These are phyloP conservation scores for Endoconidiophora laricicola DNA, from an alignment of 2,329 filamentous ascomycete species.

Conservation along the genomic window DNA sequence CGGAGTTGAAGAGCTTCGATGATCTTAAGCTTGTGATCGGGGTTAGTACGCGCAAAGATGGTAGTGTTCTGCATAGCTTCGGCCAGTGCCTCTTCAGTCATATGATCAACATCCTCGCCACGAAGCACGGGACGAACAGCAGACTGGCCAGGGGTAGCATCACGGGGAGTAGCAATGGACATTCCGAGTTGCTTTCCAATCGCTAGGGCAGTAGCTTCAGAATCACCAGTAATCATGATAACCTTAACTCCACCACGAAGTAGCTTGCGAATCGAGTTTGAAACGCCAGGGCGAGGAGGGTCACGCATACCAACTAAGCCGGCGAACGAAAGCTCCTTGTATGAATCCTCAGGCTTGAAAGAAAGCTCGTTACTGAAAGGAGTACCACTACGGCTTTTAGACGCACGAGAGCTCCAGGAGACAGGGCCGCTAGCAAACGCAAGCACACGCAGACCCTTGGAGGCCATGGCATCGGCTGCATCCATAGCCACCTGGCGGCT, in stretches of 20 bases:
- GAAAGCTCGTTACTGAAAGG: slow-evolving; percentile 24
- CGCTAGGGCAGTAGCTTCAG: slow-evolving; percentile 82
- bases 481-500: slow-evolving; percentile 57
- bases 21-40: slow-evolving; percentile 97
- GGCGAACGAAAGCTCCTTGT: slow-evolving; percentile 72
- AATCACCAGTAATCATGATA: slow-evolving; percentile 98
- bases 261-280: slow-evolving; percentile 70
- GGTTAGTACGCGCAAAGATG: slow-evolving; percentile 90
- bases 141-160: slow-evolving; percentile 34
- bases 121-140: slow-evolving; percentile 57
- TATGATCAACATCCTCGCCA: slow-evolving; percentile 82
- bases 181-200: slow-evolving; percentile 94
- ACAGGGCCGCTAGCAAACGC: slow-evolving; percentile 80
- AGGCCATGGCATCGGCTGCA: slow-evolving; percentile 74
- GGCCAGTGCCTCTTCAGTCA: slow-evolving; percentile 72
- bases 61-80: slow-evolving; percentile 76
- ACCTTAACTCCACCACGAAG: slow-evolving; percentile 93
- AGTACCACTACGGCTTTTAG: slow-evolving; percentile 26
- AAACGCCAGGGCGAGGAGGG: slow-evolving; percentile 78
- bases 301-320: slow-evolving; percentile 96
- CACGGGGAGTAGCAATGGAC: slow-evolving; percentile 46
- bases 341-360: slow-evolving; percentile 50
- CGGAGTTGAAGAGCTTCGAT: slow-evolving; percentile 78
- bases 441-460: slow-evolving; percentile 75
- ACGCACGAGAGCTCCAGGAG: slow-evolving; percentile 24